phyloP scores from a whole-genome alignment of 805 yeast genomes.

The Saturnispora zaruensis region DNA sequence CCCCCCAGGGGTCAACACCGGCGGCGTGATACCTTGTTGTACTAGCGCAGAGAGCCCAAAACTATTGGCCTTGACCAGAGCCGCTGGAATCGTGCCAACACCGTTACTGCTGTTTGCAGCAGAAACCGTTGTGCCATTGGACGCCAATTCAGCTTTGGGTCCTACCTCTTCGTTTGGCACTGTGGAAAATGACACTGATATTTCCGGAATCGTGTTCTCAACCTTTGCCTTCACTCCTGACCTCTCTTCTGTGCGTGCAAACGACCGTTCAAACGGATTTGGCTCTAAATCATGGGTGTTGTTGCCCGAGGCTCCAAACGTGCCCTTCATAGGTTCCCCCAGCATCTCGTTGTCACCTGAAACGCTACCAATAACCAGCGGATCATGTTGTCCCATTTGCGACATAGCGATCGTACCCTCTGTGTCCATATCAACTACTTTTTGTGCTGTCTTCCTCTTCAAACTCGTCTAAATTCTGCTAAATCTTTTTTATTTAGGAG shows the following conservation, averaged over 20 bases:
- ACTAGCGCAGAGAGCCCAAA: not conserved
- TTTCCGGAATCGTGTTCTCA: not conserved
- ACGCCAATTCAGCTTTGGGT: not conserved
- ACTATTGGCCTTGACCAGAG: not conserved
- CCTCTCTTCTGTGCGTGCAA: conserved; percentile 35
- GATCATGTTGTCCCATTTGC: not conserved
- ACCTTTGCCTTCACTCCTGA: conserved; percentile 13
- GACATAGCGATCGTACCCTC: not conserved
- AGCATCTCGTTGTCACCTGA: not conserved
- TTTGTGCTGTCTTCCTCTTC: not conserved
- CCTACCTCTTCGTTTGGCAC: not conserved
- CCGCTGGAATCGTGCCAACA: not conserved
- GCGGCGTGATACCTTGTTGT: conserved; percentile 24
- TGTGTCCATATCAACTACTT: not conserved
- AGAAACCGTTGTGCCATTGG: conserved; percentile 5
- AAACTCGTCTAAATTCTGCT: not conserved
- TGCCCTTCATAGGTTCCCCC: not conserved
- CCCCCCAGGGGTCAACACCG: conserved; percentile 49
- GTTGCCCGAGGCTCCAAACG: not conserved
- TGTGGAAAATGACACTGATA: not conserved
- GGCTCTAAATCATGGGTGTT: conserved; percentile 54
- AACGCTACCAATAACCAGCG: not conserved
- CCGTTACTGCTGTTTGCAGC: conserved; percentile 19
- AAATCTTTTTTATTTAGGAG: not conserved
- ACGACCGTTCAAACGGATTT: conserved; percentile 91